These are phyloP conservation scores for Nematocida sp. DNA, from an alignment of 371 early-diverging fungal genomes.

Conservation along the genomic window DNA sequence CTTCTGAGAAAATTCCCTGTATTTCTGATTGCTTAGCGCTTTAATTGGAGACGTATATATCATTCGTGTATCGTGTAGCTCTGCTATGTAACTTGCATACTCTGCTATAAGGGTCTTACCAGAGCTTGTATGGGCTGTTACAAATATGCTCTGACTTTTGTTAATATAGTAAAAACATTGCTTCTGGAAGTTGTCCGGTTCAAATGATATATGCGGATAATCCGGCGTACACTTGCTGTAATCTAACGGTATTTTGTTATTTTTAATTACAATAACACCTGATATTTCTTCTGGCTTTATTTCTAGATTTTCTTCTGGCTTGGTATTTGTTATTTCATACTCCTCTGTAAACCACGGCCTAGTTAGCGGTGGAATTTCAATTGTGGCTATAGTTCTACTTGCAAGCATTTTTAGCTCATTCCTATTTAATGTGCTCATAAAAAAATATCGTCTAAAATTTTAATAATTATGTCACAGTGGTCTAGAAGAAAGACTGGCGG, in stretches of 20 bases:
- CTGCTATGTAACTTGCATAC: conserved; percentile 85
- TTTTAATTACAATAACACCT: conserved; percentile 41
- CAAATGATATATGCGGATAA: conserved; percentile 72
- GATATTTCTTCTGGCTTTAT: neutral
- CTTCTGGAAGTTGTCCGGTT: conserved; percentile 95
- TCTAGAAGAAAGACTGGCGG: conserved; percentile 35
- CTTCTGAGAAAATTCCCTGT: conserved; percentile 82
- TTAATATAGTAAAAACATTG: conserved; percentile 90
- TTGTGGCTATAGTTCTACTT: neutral
- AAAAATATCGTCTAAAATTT: conserved; percentile 17
- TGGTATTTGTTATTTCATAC: neutral
- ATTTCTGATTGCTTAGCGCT: conserved; percentile 97
- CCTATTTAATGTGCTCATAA: conserved; percentile 9
- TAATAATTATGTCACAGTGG: conserved; percentile 54
- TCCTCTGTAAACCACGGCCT: neutral
- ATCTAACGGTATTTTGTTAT: conserved; percentile 19
- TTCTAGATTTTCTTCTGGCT: conserved; percentile 6
- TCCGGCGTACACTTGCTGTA: conserved; percentile 23
- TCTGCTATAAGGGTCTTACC: conserved; percentile 99
- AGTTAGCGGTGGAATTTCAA: conserved; percentile 25
- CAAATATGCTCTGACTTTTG: conserved; percentile 87
- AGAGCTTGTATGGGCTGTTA: conserved; percentile 97
- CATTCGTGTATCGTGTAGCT: conserved; percentile 72
- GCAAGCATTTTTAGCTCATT: conserved; percentile 9
- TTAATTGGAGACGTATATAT: conserved; percentile 99